A percentile compares a stretch with the other conserved stretches of the same genome.
Conservation (phyloP, 257 asterid species). For the Rhazya stricta region DNA sequence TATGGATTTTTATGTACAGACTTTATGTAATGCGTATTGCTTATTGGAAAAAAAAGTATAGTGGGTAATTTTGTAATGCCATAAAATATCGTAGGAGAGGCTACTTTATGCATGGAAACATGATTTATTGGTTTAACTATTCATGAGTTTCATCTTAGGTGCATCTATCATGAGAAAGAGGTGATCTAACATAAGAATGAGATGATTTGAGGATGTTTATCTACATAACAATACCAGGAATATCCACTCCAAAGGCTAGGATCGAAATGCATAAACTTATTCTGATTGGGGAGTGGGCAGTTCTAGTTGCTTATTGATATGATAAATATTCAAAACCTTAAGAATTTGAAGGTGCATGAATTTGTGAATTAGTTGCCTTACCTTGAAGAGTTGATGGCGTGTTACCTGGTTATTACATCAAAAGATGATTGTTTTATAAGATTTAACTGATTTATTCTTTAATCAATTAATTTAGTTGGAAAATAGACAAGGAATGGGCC, state of each 20-base stretch:
- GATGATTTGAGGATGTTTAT: neutral
- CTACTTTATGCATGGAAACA: slow-evolving; percentile 3
- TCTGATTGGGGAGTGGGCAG: neutral
- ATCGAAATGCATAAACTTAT: neutral
- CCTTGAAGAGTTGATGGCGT: neutral
- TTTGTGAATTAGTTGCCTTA: neutral
- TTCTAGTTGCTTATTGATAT: neutral
- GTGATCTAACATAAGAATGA: neutral
- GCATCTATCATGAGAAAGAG: neutral
- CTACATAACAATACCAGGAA: neutral
- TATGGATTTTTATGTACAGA: slow-evolving; percentile 6
- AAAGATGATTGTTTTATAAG: neutral
- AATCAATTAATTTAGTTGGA: neutral
- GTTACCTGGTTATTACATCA: neutral
- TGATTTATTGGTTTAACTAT: slow-evolving; percentile 3
- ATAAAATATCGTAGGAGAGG: neutral
- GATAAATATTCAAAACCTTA: neutral
- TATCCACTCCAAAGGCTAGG: neutral
- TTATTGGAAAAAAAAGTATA: neutral
- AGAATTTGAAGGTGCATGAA: neutral
- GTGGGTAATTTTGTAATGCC: neutral
- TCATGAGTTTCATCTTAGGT: neutral
- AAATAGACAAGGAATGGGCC: neutral
- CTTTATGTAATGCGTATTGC: slow-evolving; percentile 10
- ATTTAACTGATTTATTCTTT: neutral